Percentiles rank a stretch among this genome's conserved stretches.
Conservation (phyloP, 78 protist species). For the Monosiga brevicollis region DNA sequence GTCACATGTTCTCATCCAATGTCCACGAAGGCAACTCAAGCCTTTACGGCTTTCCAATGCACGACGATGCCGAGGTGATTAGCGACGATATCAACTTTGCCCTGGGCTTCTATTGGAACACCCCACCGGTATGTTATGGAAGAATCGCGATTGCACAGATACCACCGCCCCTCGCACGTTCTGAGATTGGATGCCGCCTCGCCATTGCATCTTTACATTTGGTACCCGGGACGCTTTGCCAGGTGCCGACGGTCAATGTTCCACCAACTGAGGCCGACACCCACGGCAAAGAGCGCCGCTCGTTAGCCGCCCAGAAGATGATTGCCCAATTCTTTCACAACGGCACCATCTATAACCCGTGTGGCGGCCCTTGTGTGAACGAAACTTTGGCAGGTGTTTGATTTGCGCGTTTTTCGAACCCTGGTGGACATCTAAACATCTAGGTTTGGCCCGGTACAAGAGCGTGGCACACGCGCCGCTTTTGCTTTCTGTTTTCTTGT, state of each 20-base stretch:
- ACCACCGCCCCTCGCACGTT: not conserved
- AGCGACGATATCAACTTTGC: no score
- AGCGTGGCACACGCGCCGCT: not conserved
- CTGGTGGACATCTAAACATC: not conserved
- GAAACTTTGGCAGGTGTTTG: not conserved
- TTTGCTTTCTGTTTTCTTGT: not conserved
- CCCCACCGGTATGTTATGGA: not conserved
- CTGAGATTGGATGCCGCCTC: not conserved
- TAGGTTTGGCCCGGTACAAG: not conserved
- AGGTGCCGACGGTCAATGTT: not conserved
- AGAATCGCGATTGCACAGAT: not conserved
- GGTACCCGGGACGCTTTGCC: not conserved
- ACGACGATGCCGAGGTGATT: not conserved
- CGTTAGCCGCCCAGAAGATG: not conserved
- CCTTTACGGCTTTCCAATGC: not conserved
- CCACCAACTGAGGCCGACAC: slow-evolving; percentile 1
- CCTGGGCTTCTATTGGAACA: not conserved
- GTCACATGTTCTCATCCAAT: not conserved
- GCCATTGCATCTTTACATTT: not conserved
- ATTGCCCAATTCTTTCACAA: not conserved
- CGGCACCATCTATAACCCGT: not conserved
- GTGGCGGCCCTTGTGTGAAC: not conserved
- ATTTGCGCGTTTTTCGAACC: no score
- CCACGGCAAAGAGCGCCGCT: slow-evolving; percentile 1
- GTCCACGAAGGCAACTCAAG: not conserved